Evolutionary conservation across 257 asterid species (phyloP).

Genomic region (Petrea volubilis): DNA sequence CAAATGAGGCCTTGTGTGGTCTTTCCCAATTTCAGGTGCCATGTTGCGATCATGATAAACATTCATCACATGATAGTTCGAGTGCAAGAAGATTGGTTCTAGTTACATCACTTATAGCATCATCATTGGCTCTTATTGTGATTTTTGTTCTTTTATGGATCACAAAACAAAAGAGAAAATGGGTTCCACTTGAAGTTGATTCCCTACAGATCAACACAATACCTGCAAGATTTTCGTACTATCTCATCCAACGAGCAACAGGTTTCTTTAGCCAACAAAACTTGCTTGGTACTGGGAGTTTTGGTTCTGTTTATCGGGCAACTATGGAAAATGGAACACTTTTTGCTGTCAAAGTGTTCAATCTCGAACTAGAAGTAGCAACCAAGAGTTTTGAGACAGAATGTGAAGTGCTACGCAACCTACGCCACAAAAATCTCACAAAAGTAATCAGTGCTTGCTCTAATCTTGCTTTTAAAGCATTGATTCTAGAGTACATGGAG

Average conservation of each 20-base stretch:
- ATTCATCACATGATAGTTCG: no score
- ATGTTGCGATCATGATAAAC: constrained; percentile 11
- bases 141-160: neutral
- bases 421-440: no score
- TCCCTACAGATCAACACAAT: neutral
- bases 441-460: no score
- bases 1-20: constrained; percentile 34
- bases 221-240: constrained; percentile 19
- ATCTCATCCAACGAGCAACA: no score
- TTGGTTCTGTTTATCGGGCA: constrained; percentile 23
- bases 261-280: constrained; percentile 20
- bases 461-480: no score
- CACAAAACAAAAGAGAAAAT: neutral
- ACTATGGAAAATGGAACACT: neutral
- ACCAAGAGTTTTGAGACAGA: no score
- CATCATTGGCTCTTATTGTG: neutral
- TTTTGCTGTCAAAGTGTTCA: constrained; percentile 33
- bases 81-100: neutral
- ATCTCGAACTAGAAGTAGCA: constrained; percentile 4
- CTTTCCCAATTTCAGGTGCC: constrained; percentile 14
- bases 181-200: neutral
- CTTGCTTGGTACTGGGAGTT: constrained; percentile 30
- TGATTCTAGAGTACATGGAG: no score
- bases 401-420: no score
- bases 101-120: neutral